A percentile compares a stretch with the other conserved stretches of the same genome.
These are phyloP conservation scores for Agarophyton chilense DNA, from an alignment of 23 red algal species.

Conservation along the genomic window DNA sequence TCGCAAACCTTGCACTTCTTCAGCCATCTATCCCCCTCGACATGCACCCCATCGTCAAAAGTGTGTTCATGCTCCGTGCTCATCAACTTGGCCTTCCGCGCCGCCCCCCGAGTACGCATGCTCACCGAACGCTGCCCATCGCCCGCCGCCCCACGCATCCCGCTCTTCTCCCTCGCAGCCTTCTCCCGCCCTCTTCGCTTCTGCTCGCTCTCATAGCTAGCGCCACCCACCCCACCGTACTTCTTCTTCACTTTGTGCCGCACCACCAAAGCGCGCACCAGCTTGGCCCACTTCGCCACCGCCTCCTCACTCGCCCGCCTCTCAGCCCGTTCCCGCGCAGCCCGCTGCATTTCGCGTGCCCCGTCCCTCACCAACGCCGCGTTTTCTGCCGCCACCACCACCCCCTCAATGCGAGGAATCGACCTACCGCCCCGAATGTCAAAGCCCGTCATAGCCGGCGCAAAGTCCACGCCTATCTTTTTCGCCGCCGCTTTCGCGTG, in stretches of 20 bases:
- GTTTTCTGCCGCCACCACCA: conserved; percentile 84
- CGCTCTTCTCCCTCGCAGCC: conserved; percentile 21
- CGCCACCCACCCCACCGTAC: conserved; percentile 39
- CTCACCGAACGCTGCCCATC: background rate
- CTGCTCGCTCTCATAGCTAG: conserved; percentile 12
- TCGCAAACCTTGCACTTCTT: conserved; percentile 57
- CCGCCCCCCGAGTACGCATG: too few relatives aligned
- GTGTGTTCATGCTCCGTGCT: conserved; percentile 46
- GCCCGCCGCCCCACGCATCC: background rate
- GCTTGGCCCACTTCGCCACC: conserved; percentile 33
- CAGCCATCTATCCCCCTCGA: conserved; percentile 59
- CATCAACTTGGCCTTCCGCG: too few relatives aligned
- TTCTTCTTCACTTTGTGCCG: conserved; percentile 59
- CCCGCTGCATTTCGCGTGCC: conserved; percentile 33
- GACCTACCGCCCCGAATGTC: conserved; percentile 76
- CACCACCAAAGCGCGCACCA: conserved; percentile 49
- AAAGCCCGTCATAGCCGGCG: conserved; percentile 95
- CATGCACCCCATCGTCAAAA: conserved; percentile 13
- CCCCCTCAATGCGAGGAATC: conserved; percentile 83
- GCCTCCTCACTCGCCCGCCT: conserved; percentile 54
- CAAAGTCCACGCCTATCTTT: conserved; percentile 78
- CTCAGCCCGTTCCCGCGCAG: conserved; percentile 34
- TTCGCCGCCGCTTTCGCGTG: conserved; percentile 72
- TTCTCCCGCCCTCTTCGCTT: conserved; percentile 12
- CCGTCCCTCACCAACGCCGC: conserved; percentile 68